Percentiles rank a stretch among this genome's conserved stretches.
Conservation (phyloP, 1,284 basidiomycete species). For the Cryptococcus hybrid region DNA sequence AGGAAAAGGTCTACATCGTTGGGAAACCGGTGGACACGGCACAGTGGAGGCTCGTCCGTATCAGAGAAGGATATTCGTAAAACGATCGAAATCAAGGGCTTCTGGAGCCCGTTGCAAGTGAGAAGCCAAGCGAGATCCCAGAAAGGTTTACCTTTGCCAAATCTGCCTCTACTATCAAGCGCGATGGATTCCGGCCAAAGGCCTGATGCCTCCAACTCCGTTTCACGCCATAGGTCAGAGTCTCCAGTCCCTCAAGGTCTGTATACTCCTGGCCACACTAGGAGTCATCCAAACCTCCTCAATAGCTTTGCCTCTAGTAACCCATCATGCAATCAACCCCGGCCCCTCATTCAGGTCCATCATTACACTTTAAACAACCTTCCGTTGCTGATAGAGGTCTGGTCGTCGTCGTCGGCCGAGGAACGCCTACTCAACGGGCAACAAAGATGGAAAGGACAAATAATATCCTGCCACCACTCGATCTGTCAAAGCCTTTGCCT, state of each 20-base stretch:
- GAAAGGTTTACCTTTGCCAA: conserved; percentile 8
- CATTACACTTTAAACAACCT: conserved; percentile 24
- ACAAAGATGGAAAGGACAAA: conserved; percentile 2
- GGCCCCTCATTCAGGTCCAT: conserved; percentile 2
- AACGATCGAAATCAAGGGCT: not conserved
- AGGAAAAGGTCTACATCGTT: conserved; percentile 15
- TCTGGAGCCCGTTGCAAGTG: not conserved
- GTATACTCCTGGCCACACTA: conserved; percentile 4
- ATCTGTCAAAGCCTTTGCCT: conserved; percentile 30
- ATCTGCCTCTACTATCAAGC: not conserved
- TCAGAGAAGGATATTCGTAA: not conserved
- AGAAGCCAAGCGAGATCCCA: not conserved
- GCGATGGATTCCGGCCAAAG: not conserved
- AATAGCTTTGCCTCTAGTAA: not conserved
- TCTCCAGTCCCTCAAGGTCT: conserved; percentile 1
- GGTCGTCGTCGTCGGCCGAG: conserved; percentile 21
- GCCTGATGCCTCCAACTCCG: not conserved
- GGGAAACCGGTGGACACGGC: conserved; percentile 2
- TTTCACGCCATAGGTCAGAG: not conserved
- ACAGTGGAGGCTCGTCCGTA: not conserved
- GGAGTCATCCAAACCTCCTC: conserved; percentile 14
- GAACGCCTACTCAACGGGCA: conserved; percentile 1
- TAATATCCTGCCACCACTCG: conserved; percentile 6
- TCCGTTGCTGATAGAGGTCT: conserved; percentile 15
- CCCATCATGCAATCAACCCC: conserved; percentile 8